Percentiles rank a stretch among this genome's conserved stretches.
Conservation (phyloP, 208 protist species). For the Leishmania tropica region DNA sequence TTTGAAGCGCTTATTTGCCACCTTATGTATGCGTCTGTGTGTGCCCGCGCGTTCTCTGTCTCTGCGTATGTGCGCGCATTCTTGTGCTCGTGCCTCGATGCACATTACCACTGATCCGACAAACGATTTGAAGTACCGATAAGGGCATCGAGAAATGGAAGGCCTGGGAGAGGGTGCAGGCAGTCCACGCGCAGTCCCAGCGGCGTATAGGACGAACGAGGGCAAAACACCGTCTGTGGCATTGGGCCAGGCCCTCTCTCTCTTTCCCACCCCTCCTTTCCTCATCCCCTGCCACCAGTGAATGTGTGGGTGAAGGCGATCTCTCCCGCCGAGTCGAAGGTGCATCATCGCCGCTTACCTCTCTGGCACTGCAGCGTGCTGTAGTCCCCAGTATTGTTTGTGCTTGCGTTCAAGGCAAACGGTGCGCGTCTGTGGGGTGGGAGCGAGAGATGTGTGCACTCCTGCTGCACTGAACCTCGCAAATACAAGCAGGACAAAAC, state of each 20-base stretch:
- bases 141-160: too few relatives aligned
- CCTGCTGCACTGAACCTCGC: neutral
- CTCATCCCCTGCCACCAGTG: neutral
- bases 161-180: neutral
- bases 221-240: neutral
- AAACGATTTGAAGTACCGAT: neutral
- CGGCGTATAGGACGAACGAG: neutral
- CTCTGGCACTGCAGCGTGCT: neutral
- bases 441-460: neutral
- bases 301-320: neutral
- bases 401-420: neutral
- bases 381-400: neutral
- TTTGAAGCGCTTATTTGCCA: neutral
- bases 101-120: neutral
- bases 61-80: neutral
- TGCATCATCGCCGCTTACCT: neutral
- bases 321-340: neutral
- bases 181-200: neutral
- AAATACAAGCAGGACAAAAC: neutral
- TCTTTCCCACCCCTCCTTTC: neutral
- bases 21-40: neutral
- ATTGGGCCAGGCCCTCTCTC: neutral
- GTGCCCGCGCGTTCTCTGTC: neutral
- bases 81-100: neutral
- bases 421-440: neutral